Evolutionary conservation across 208 protist genomes (phyloP).

Genomic region (Leishmania gerbilli): DNA sequence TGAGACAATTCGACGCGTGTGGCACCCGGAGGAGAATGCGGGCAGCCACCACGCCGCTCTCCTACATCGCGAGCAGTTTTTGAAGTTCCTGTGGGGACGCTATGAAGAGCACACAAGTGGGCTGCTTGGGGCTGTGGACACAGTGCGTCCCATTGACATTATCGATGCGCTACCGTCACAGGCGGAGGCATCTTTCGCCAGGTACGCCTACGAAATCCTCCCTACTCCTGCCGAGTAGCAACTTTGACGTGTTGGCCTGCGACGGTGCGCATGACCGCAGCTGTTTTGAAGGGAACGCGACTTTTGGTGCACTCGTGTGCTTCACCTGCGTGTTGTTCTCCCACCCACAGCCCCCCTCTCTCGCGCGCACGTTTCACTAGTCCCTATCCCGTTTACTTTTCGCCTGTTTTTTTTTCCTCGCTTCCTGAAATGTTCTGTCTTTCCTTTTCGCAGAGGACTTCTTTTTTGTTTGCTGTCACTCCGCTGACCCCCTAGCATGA

Average conservation of each 20-base stretch:
- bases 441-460: not conserved
- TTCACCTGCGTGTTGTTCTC: not conserved
- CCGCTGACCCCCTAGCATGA: not conserved
- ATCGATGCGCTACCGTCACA: constrained; percentile 63
- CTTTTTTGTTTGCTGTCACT: not conserved
- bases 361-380: not conserved
- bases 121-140: not conserved
- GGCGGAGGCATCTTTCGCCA: constrained; percentile 70
- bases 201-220: constrained; percentile 47
- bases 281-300: not conserved
- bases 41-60: not conserved
- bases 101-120: constrained; percentile 2
- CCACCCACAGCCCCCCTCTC: not conserved
- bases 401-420: not conserved
- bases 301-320: not conserved
- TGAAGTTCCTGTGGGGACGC: constrained; percentile 17
- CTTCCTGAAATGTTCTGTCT: not conserved
- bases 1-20: constrained; percentile 43
- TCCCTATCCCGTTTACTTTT: not conserved
- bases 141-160: constrained; percentile 23
- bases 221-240: not conserved
- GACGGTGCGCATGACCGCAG: not conserved
- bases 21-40: not conserved
- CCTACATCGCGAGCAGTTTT: constrained; percentile 22
- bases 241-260: not conserved